Evolutionary conservation across 1,139 yeast genomes (phyloP).

Genomic region (Scheffersomyces titani): DNA sequence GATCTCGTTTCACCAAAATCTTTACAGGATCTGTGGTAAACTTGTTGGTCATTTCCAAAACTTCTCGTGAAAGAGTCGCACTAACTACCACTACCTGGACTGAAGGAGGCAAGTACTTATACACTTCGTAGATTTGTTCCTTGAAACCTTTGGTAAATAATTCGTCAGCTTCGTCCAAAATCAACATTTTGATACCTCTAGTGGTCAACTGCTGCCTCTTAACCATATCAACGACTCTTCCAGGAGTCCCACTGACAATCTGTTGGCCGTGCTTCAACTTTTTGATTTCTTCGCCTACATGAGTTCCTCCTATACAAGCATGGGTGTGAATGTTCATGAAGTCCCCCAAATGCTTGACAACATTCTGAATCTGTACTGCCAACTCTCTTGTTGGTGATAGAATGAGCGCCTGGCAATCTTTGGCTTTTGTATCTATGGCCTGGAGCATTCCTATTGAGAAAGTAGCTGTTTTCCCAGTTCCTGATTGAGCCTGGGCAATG

Average conservation of each 20-base stretch:
- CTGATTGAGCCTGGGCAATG: constrained; percentile 97
- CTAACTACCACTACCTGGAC: constrained; percentile 93
- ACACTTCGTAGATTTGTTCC: constrained; percentile 89
- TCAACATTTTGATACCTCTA: constrained; percentile 75
- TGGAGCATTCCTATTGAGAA: constrained; percentile 91
- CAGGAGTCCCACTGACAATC: constrained; percentile 97
- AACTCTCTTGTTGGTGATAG: constrained; percentile 96
- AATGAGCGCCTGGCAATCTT: constrained; percentile 79
- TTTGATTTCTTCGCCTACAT: constrained; percentile 77
- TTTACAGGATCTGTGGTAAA: constrained; percentile 91
- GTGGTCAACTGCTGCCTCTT: constrained; percentile 70
- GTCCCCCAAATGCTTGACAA: constrained; percentile 81
- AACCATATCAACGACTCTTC: constrained; percentile 86
- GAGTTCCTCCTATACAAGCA: constrained; percentile 93
- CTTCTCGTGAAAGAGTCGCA: constrained; percentile 88
- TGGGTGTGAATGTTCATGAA: constrained; percentile 82
- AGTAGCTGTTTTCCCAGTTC: constrained; percentile 98
- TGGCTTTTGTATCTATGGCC: constrained; percentile 65
- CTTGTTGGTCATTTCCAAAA: constrained; percentile 79
- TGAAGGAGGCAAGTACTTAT: constrained; percentile 73
- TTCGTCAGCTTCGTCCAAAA: constrained; percentile 95
- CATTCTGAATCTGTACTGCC: constrained; percentile 86
- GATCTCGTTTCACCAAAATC: constrained; percentile 87
- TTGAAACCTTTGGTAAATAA: constrained; percentile 87
- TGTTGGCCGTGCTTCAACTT: constrained; percentile 78